Evolutionary conservation across 257 asterid species (phyloP), one percentile per base, ranked within the genome.

Genomic region (Gentiana dahurica): DNA sequence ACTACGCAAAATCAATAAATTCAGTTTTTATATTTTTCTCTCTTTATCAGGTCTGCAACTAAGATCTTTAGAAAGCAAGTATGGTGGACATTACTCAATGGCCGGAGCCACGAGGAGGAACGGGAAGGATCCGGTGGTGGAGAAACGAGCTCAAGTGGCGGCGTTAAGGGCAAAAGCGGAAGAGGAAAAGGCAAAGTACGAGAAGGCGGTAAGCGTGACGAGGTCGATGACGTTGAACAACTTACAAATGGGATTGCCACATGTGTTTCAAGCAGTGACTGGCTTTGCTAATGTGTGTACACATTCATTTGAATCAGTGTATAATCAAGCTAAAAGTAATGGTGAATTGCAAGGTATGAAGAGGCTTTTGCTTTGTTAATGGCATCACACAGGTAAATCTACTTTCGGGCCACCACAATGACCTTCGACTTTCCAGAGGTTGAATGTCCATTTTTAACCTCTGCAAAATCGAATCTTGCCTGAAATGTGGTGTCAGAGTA

Each of bases 101-200:
- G 66, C 81, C 0, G 82, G 73, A 44, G 52, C 64, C 49, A 73
- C 79, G 36, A 39, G 64, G 3, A 66, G 74, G 12, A 75, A 78
- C 10, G 67, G 54, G 49, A 84, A 77, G 79, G 77, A 82, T 59
- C 89, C 91, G 0, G 78, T 87, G 56, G 65, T 78, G 34, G 85
- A 79, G 66, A 87, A 83, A 68, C 77, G 82, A 59, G 91, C 81
- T 12, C 83, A 80, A 67, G 93, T 91, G 58, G 90, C 81, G 45
- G 62, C 56, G 0, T 57, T 76, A 5, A 80, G 86, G 60, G 81
- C 69, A 3, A 85, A 73, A 63, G 95, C 97, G 0, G 95, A 81
- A 62, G 97, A 92, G 35, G 99, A 92, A 72, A 92, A 85, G 77
- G 91, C 81, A 0, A 92, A 79, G 77, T 85, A 92, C 15, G 99